Percentiles rank a stretch among this genome's conserved stretches.
Evolutionary conservation across 768 basidiomycete genomes (phyloP).

Genomic region (Tulasnella sp.): DNA sequence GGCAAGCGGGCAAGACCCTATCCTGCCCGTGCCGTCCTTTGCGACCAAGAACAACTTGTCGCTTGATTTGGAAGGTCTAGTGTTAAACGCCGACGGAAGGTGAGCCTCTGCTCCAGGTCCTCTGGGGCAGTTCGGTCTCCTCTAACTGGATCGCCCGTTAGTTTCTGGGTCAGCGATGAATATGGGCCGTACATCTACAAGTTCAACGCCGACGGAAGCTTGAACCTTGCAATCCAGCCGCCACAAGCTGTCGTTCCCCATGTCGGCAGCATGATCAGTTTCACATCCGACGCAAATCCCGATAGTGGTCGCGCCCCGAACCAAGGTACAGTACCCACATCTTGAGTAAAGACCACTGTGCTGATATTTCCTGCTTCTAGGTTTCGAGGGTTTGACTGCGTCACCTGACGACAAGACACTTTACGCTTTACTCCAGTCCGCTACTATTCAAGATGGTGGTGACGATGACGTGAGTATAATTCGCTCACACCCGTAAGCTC

Average conservation of each 20-base stretch:
- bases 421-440: constrained; percentile 52
- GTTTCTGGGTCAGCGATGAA: constrained; percentile 56
- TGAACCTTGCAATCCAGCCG: constrained; percentile 47
- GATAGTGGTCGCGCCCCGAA: constrained; percentile 43
- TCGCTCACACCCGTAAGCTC: neutral
- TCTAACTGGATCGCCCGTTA: constrained; percentile 20
- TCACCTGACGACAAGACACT: constrained; percentile 37
- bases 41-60: constrained; percentile 35
- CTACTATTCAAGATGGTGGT: constrained; percentile 50
- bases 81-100: constrained; percentile 46
- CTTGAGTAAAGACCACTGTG: neutral
- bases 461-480: neutral
- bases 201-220: constrained; percentile 34
- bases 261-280: constrained; percentile 35
- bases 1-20: constrained; percentile 31
- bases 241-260: constrained; percentile 44
- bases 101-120: constrained; percentile 23
- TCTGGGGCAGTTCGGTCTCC: neutral
- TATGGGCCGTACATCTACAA: constrained; percentile 54
- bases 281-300: constrained; percentile 39
- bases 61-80: constrained; percentile 48
- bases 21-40: constrained; percentile 37
- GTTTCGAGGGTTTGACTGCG: constrained; percentile 48
- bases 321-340: constrained; percentile 33
- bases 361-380: constrained; percentile 21